Conservation (phyloP, 2,329 filamentous ascomycete genomes). For the Penicillium freii region DNA sequence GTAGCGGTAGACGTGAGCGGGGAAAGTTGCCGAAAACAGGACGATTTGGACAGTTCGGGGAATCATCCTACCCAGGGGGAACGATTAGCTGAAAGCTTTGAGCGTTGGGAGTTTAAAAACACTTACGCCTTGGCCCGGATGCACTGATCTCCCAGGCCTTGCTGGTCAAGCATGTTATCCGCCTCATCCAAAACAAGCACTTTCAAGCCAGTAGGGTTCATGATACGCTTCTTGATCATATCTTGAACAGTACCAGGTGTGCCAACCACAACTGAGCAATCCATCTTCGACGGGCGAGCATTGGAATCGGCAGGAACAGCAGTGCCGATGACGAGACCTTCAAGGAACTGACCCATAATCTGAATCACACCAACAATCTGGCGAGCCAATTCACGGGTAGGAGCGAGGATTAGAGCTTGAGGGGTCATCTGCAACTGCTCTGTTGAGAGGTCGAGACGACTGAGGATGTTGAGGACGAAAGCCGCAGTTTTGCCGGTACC, state of each 20-base stretch:
- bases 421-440: constrained; percentile 58
- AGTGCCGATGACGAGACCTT: constrained; percentile 71
- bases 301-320: constrained; percentile 76
- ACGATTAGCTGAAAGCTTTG: constrained; percentile 31
- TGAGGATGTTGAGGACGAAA: constrained; percentile 88
- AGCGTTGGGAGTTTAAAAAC: no score
- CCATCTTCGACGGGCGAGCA: constrained; percentile 65
- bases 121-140: constrained; percentile 79
- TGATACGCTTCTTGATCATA: constrained; percentile 71
- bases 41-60: constrained; percentile 78
- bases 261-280: constrained; percentile 80
- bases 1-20: constrained; percentile 78
- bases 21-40: constrained; percentile 93
- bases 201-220: constrained; percentile 70
- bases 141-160: constrained; percentile 93
- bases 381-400: constrained; percentile 83
- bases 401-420: constrained; percentile 85
- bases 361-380: constrained; percentile 87
- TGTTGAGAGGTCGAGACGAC: constrained; percentile 72
- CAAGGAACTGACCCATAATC: constrained; percentile 80
- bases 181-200: constrained; percentile 93
- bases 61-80: constrained; percentile 58
- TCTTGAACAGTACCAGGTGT: constrained; percentile 94
- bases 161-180: constrained; percentile 97
- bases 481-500: constrained; percentile 97